Base-by-base conservation (phyloP, 2,329 filamentous ascomycete species). In the Beauveria asiatica region DNA sequence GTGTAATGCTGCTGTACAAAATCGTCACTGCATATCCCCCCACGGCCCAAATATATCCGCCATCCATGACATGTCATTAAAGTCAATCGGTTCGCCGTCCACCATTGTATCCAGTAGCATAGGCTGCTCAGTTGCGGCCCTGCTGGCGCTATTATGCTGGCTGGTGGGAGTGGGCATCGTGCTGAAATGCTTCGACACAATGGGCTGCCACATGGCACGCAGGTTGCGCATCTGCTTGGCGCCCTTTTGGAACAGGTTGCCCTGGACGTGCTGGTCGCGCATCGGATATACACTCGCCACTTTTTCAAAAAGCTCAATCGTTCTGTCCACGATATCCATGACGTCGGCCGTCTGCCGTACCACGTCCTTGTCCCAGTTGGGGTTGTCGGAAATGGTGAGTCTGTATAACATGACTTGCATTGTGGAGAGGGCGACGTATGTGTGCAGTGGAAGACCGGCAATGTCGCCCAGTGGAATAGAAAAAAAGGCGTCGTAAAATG, bases 331-430 rank as follows among this genome's bases (percentile, higher is more conserved):
- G n/a, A 75, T 64, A 7, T 62, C 57, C 2, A 75, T 65, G 0
- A 76, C 64, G 51, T 78, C 71, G 5, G 67, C 72, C 1, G 71
- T 74, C 23, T 67, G 66, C 16, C 69, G 69, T 6, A 77, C 68
- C 1, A 71, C 61, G 4, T 70, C 68, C 57, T 71, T 73, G 60
- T 78, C 75, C 76, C 75, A 78, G 6, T 67, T 72, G 2, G 73
- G 72, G 50, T 74, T 71, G 8, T 77, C 74, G 3, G 72, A 67
- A 1, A 70, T 73, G 2, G 73, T 73, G 23, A 78, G 71, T 7
- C 70, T 68, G 63, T 76, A 77, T 7, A 78, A 65, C 2, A 70
- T 65, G 8, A 75, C 65, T 23, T 76, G 67, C 50, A 70, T 68
- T 16, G 75, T 73, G 2, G 71, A 70, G 5, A 76, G 63, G 48